These are phyloP conservation scores for Raddia distichophylla DNA, from an alignment of 176 grass and related monocot species.

Conservation along the genomic window DNA sequence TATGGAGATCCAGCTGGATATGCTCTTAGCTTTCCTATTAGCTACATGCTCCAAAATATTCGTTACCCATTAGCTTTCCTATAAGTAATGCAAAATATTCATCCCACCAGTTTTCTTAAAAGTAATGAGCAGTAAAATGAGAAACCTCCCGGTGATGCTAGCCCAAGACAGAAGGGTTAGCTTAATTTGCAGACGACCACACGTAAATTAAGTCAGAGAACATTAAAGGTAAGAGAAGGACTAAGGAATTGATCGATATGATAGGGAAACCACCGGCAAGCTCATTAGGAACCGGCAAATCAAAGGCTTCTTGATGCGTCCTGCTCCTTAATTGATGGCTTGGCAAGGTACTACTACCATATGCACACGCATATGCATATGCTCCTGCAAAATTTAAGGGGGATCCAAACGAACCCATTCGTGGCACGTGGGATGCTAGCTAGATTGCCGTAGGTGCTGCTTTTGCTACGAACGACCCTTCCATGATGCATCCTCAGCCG, in stretches of 20 bases:
- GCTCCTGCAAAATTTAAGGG: conserved; percentile 25
- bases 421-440: background rate
- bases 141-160: no score
- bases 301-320: background rate
- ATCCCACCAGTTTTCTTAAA: no score
- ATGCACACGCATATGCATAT: background rate
- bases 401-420: background rate
- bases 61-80: no score
- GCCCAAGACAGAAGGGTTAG: background rate
- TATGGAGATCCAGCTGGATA: no score
- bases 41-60: no score
- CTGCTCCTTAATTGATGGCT: conserved; percentile 2
- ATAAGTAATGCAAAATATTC: no score
- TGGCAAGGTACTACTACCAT: background rate
- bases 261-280: conserved; percentile 3
- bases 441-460: background rate
- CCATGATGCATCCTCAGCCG: background rate
- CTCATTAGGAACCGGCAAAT: conserved; percentile 16
- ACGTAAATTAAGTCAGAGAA: background rate
- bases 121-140: no score
- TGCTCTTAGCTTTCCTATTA: no score
- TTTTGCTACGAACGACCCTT: background rate
- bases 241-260: background rate
- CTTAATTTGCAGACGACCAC: background rate
- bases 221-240: background rate